Evolutionary conservation across 768 basidiomycete species (phyloP), one percentile per base, ranked within the genome.

Genomic region (Fomitopsis serialis): DNA sequence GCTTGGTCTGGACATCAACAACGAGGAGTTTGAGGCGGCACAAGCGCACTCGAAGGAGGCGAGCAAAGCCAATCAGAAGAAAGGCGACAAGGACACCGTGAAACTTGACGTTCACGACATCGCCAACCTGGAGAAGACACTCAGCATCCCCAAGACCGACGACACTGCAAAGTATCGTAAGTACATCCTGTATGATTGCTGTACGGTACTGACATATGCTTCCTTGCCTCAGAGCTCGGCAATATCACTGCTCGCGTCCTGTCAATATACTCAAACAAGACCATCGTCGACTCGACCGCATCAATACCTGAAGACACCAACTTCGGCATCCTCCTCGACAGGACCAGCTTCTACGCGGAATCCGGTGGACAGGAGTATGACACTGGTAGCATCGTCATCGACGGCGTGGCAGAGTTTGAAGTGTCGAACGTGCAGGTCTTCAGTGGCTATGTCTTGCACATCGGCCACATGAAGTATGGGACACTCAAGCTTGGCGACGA

Each of bases 331-430:
- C 67, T 99, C 25, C 84, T 99, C 47, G 91, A 98, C 72, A 80
- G 79, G 43, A 98, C 97, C 3, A 92, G 87, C 72, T 98, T 98
- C 71, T 99, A 99, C 58, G 95, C 97, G 7, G 97, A 99, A 72
- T 80, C 92, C 35, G 97, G 97, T 63, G 97, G 97, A 24, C 97
- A 99, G 66, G 96, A 98, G 71, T 84, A 90, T 62, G 97, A 99
- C 67, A 98, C 92, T 0, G 97, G 97, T 51, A 90, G 87, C 61
- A 91, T 99, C 58, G 84, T 93, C 24, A 88, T 98, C 50, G 96
- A 97, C 57, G 95, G 87, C 40, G 74, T 82, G 55, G 86, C 90
- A 32, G 93, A 97, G 68, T 99, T 98, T 67, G 85, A 90, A 65
- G 97, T 99, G 47, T 81, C 81, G 44, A 89, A 98, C 62, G 94